Conservation (phyloP, 129 eudicot species). For the Helichrysum umbraculigerum region DNA sequence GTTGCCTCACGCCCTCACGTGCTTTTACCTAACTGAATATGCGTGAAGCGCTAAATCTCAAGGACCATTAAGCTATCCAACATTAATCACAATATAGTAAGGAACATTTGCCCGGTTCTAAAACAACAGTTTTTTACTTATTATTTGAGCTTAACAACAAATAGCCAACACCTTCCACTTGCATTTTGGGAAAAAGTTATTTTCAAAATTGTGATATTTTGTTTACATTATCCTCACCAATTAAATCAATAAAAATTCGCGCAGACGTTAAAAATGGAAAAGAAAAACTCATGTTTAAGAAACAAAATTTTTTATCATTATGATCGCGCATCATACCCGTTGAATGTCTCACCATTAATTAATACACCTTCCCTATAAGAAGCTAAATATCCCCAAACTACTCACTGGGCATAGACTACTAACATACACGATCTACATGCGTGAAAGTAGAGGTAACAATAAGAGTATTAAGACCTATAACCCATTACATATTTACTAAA, state of each 20-base stretch:
- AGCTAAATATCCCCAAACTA: background rate
- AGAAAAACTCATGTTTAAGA: background rate
- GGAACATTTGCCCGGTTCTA: background rate
- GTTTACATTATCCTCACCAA: background rate
- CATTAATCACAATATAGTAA: constrained; percentile 3
- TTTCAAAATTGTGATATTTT: background rate
- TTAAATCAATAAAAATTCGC: background rate
- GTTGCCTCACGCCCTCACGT: background rate
- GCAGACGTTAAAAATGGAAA: background rate
- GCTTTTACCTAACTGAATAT: background rate
- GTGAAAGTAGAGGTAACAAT: background rate
- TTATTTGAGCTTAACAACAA: background rate
- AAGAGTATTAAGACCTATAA: background rate
- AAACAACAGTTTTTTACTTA: background rate
- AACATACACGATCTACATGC: background rate
- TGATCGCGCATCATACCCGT: background rate
- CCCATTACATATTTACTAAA: background rate
- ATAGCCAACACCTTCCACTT: background rate
- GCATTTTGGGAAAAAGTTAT: background rate
- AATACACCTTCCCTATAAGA: background rate
- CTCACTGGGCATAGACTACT: background rate
- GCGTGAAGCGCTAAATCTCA: too few species aligned
- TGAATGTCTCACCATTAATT: background rate
- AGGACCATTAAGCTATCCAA: background rate
- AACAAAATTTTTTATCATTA: background rate